Conservation (phyloP, 2,329 filamentous ascomycete species). For the Aureobasidium melanogenum region DNA sequence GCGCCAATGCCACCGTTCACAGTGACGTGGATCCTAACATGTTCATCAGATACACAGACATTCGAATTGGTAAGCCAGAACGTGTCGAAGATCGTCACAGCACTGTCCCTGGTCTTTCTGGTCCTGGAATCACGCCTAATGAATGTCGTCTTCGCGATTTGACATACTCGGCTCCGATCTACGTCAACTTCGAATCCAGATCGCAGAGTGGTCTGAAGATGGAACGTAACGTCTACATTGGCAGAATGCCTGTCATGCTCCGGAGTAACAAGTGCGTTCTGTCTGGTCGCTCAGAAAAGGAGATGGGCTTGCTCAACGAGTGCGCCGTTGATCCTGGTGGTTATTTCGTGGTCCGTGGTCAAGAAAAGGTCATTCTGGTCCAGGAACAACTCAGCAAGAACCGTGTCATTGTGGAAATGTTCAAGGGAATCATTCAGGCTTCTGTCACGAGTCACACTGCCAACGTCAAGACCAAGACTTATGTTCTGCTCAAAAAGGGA, state of each 20-base stretch:
- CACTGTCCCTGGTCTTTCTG: slow-evolving; percentile 25
- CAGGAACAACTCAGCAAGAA: slow-evolving; percentile 99
- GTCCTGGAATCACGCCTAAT: slow-evolving; percentile 64
- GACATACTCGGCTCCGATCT: slow-evolving; percentile 93
- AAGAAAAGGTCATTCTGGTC: slow-evolving; percentile 96
- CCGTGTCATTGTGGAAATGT: slow-evolving; percentile 92
- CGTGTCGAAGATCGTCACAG: slow-evolving; percentile 65
- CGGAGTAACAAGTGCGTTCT: slow-evolving; percentile 90
- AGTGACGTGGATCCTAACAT: slow-evolving; percentile 92
- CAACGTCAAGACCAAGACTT: slow-evolving; percentile 95
- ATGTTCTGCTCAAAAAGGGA: slow-evolving; percentile 90
- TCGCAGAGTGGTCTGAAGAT: slow-evolving; percentile 56
- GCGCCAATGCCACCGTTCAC: slow-evolving; percentile 77
- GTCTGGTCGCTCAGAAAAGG: slow-evolving; percentile 68
- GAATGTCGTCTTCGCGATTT: slow-evolving; percentile 94
- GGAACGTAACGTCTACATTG: slow-evolving; percentile 67
- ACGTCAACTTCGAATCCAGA: slow-evolving; percentile 61
- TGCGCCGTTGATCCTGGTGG: slow-evolving; percentile 93
- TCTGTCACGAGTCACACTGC: slow-evolving; percentile 97
- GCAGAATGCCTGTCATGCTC: slow-evolving; percentile 92
- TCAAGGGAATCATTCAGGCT: slow-evolving; percentile 88
- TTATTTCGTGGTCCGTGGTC: slow-evolving; percentile 96
- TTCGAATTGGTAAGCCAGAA: slow-evolving; percentile 74
- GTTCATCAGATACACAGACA: slow-evolving; percentile 63
- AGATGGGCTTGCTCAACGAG: slow-evolving; percentile 91